Conservation (phyloP, 1,284 basidiomycete species). For the Microstroma glucosiphilum region DNA sequence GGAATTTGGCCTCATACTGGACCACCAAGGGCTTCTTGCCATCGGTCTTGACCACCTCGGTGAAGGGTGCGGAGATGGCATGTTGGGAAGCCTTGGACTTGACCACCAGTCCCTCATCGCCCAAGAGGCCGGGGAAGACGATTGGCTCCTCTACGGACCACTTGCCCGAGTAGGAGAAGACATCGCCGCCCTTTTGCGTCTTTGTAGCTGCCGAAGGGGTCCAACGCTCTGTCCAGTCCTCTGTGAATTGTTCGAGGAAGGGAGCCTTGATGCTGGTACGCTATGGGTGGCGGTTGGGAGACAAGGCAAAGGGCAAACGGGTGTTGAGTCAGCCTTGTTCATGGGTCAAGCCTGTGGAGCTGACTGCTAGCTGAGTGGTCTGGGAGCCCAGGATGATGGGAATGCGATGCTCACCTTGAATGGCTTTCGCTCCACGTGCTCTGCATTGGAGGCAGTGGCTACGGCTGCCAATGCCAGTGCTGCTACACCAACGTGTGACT, state of each 20-base stretch:
- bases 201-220: slow-evolving; percentile 93
- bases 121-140: slow-evolving; percentile 58
- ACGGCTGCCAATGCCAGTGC: background rate
- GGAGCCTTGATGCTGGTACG: slow-evolving; percentile 76
- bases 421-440: slow-evolving; percentile 8
- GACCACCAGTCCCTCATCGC: slow-evolving; percentile 51
- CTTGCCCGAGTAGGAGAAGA: slow-evolving; percentile 89
- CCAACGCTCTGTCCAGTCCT: slow-evolving; percentile 86
- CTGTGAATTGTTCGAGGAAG: slow-evolving; percentile 95
- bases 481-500: slow-evolving; percentile 2
- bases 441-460: background rate
- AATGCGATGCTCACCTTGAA: slow-evolving; percentile 3
- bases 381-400: no score
- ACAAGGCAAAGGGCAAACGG: background rate
- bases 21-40: slow-evolving; percentile 75
- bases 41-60: slow-evolving; percentile 62
- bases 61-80: slow-evolving; percentile 91
- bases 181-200: slow-evolving; percentile 53
- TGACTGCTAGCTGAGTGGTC: background rate
- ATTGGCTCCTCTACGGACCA: slow-evolving; percentile 91
- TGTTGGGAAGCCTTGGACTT: slow-evolving; percentile 87
- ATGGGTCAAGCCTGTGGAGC: background rate
- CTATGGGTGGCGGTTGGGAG: slow-evolving; percentile 38
- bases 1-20: slow-evolving; percentile 93
- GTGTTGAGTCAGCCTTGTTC: background rate